phyloP scores from a whole-genome alignment of 352 stramenopile genomes.

The Sclerospora graminicola region DNA sequence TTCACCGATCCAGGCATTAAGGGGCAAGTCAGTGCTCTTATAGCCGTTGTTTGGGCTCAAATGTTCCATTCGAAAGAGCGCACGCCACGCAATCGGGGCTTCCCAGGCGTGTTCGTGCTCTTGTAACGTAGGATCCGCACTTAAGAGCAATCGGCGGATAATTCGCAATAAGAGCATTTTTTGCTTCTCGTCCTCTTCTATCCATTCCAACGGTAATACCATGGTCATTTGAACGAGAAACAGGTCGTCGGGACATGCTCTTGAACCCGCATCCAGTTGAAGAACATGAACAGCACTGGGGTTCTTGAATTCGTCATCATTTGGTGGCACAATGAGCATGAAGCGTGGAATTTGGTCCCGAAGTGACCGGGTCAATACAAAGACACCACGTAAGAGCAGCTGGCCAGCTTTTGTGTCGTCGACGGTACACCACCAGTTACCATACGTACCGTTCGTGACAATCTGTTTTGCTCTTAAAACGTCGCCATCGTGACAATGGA shows the following conservation, averaged over 20 bases:
- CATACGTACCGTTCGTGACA: constrained; percentile 51
- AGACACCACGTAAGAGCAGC: constrained; percentile 49
- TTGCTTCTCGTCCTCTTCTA: too few relatives aligned
- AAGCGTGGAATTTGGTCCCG: constrained; percentile 32
- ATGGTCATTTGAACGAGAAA: constrained; percentile 8
- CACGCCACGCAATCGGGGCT: constrained; percentile 35
- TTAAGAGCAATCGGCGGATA: too few relatives aligned
- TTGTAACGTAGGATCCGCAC: too few relatives aligned
- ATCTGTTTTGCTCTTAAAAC: constrained; percentile 38
- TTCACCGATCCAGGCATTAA: constrained; percentile 44
- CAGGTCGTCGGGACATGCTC: constrained; percentile 33
- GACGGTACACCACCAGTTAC: constrained; percentile 15
- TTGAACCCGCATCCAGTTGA: constrained; percentile 54
- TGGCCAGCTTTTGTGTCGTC: constrained; percentile 2
- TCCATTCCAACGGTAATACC: too few relatives aligned
- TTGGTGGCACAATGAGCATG: constrained; percentile 58
- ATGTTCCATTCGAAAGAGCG: constrained; percentile 58
- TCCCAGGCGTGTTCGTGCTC: constrained; percentile 5
- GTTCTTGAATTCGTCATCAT: constrained; percentile 42
- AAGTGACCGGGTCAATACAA: constrained; percentile 35
- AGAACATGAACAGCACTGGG: constrained; percentile 58
- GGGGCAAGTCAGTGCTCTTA: background rate
- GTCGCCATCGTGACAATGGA: constrained; percentile 30
- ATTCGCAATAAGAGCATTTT: too few relatives aligned
- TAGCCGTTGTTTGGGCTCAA: constrained; percentile 14